These are phyloP conservation scores for Artemisia tridentata DNA, from an alignment of 129 eudicot species.

Conservation along the genomic window DNA sequence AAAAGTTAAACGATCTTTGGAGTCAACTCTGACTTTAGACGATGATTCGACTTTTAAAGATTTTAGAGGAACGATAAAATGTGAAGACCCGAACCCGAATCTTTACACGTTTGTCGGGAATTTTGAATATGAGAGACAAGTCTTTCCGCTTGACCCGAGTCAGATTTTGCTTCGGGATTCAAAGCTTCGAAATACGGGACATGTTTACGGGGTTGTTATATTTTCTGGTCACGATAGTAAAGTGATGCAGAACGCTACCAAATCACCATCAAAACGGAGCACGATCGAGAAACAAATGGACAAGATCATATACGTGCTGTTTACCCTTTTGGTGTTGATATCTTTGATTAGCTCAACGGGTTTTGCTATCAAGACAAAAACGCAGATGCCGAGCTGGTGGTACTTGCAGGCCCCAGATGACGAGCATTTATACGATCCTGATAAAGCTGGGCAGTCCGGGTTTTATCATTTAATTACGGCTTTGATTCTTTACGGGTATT, in stretches of 20 bases:
- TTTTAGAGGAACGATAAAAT: slow-evolving; percentile 62
- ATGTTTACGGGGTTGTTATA: slow-evolving; percentile 82
- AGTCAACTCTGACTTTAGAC: slow-evolving; percentile 68
- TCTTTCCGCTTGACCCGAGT: slow-evolving; percentile 82
- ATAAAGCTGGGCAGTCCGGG: slow-evolving; percentile 54
- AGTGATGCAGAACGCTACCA: slow-evolving; percentile 95
- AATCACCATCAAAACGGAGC: slow-evolving; percentile 95
- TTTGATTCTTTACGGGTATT: slow-evolving; percentile 83
- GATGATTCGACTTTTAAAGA: slow-evolving; percentile 67
- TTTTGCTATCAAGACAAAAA: slow-evolving; percentile 65
- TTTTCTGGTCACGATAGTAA: slow-evolving; percentile 92
- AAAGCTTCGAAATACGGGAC: slow-evolving; percentile 84
- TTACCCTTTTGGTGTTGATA: slow-evolving; percentile 76
- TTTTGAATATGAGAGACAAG: slow-evolving; percentile 69
- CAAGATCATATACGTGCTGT: slow-evolving; percentile 82
- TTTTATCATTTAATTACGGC: slow-evolving; percentile 87
- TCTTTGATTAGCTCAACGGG: slow-evolving; percentile 79
- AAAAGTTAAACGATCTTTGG: slow-evolving; percentile 86
- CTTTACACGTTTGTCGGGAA: slow-evolving; percentile 92
- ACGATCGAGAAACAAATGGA: slow-evolving; percentile 93
- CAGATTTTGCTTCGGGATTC: slow-evolving; percentile 94
- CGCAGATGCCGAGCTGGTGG: slow-evolving; percentile 84
- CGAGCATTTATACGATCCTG: slow-evolving; percentile 45
- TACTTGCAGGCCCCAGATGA: slow-evolving; percentile 63
- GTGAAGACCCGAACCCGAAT: slow-evolving; percentile 91